phyloP scores from a whole-genome alignment of 352 stramenopile genomes.

The Phytophthora niederhauseri region DNA sequence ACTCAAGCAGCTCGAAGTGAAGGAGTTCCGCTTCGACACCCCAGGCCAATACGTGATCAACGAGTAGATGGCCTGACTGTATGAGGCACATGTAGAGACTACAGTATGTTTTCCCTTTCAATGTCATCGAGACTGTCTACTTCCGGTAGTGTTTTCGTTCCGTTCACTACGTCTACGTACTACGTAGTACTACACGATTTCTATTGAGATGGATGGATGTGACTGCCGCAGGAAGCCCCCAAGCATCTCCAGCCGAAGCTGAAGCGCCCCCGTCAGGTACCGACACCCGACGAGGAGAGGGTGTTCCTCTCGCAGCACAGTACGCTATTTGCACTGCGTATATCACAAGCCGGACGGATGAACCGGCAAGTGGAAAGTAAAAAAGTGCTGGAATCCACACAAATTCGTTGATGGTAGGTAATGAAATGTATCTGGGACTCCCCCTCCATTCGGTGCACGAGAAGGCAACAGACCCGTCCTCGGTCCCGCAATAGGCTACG shows the following conservation, averaged over 20 bases:
- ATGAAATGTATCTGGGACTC: constrained; percentile 48
- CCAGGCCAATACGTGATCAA: constrained; percentile 58
- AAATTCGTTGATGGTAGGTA: constrained; percentile 3
- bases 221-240: constrained; percentile 41
- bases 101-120: constrained; percentile 11
- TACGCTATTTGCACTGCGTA: constrained; percentile 82
- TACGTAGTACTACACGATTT: background rate
- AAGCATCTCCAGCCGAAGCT: constrained; percentile 16
- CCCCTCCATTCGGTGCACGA: constrained; percentile 48
- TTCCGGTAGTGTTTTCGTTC: background rate
- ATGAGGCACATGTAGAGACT: constrained; percentile 11
- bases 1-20: constrained; percentile 42
- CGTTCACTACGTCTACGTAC: background rate
- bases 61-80: constrained; percentile 21
- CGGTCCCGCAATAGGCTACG: constrained; percentile 55
- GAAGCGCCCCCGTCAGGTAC: constrained; percentile 19
- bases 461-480: constrained; percentile 42
- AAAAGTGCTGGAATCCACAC: constrained; percentile 46
- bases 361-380: constrained; percentile 72
- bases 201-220: constrained; percentile 28
- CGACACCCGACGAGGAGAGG: constrained; percentile 21
- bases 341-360: constrained; percentile 65
- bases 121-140: constrained; percentile 8
- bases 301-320: constrained; percentile 46
- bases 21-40: constrained; percentile 51